Percentiles rank a stretch among this genome's conserved stretches.
Conservation (phyloP, 345 rosid genomes). For the Syzygium grande region DNA sequence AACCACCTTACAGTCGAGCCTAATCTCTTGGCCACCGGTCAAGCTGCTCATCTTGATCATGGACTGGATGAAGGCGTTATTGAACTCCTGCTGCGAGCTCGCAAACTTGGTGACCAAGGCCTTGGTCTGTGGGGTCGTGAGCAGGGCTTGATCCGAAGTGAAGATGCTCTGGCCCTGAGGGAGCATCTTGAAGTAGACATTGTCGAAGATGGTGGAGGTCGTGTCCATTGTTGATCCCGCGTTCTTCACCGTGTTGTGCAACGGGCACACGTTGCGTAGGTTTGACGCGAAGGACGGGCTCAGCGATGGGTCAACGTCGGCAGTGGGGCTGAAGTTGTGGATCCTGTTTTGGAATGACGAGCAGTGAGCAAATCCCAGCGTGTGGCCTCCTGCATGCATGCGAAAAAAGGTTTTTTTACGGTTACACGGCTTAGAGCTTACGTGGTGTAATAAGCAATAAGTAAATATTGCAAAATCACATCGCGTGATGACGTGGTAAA, state of each 20-base stretch:
- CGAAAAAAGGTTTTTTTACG: not conserved
- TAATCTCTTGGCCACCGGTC: slow-evolving; percentile 65
- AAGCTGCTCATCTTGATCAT: slow-evolving; percentile 88
- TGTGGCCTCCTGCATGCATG: slow-evolving; percentile 61
- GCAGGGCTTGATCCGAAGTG: slow-evolving; percentile 82
- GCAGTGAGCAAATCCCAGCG: slow-evolving; percentile 86
- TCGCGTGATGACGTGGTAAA: not conserved
- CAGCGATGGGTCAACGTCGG: slow-evolving; percentile 56
- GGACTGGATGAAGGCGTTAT: slow-evolving; percentile 55
- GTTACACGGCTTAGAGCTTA: not conserved
- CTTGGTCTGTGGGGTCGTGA: slow-evolving; percentile 31
- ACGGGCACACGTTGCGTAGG: slow-evolving; percentile 40
- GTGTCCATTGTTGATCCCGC: slow-evolving; percentile 60
- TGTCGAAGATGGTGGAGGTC: slow-evolving; percentile 39
- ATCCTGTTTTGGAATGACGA: slow-evolving; percentile 83
- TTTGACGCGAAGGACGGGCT: slow-evolving; percentile 54
- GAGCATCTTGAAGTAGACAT: slow-evolving; percentile 59
- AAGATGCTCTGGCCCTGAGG: slow-evolving; percentile 61
- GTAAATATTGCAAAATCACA: not conserved
- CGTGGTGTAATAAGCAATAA: not conserved
- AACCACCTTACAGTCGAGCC: slow-evolving; percentile 55
- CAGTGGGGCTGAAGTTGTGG: slow-evolving; percentile 53
- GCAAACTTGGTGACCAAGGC: slow-evolving; percentile 53
- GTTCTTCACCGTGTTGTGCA: slow-evolving; percentile 47
- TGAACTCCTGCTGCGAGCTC: slow-evolving; percentile 29